Evolutionary conservation across 2,329 filamentous ascomycete genomes (phyloP).

Genomic region (Eurotiales sp.): DNA sequence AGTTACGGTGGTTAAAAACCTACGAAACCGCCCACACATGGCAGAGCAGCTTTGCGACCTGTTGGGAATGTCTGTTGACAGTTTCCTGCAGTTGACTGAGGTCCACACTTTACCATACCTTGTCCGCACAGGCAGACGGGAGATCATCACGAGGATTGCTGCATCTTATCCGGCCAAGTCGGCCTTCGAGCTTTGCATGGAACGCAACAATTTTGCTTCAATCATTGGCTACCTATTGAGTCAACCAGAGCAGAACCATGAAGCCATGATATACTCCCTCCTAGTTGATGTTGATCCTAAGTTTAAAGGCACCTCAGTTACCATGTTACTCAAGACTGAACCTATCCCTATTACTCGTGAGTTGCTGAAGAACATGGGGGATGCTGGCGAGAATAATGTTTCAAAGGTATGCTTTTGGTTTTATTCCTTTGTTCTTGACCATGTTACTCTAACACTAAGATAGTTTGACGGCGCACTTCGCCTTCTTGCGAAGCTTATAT

Average conservation of each 20-base stretch:
- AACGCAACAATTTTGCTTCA: slow-evolving; percentile 56
- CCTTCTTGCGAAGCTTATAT: slow-evolving; percentile 49
- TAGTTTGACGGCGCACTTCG: slow-evolving; percentile 50
- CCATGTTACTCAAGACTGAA: slow-evolving; percentile 68
- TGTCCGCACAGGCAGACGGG: slow-evolving; percentile 70
- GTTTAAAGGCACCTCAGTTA: slow-evolving; percentile 64
- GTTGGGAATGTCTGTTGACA: slow-evolving; percentile 68
- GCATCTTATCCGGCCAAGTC: slow-evolving; percentile 57
- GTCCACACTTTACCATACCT: slow-evolving; percentile 80
- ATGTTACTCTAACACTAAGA: slow-evolving; percentile 16
- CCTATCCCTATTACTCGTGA: slow-evolving; percentile 74
- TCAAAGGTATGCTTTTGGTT: slow-evolving; percentile 45
- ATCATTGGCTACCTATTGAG: slow-evolving; percentile 58
- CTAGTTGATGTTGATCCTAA: slow-evolving; percentile 66
- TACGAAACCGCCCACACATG: slow-evolving; percentile 76
- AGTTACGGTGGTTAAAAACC: slow-evolving; percentile 75
- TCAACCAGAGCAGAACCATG: slow-evolving; percentile 61
- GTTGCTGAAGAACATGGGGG: slow-evolving; percentile 73
- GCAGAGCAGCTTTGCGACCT: slow-evolving; percentile 76
- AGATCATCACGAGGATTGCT: slow-evolving; percentile 77
- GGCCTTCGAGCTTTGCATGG: slow-evolving; percentile 59
- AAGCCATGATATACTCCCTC: slow-evolving; percentile 64
- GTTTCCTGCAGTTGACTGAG: slow-evolving; percentile 73
- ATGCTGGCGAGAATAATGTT: slow-evolving; percentile 54
- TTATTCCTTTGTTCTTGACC: not conserved